Base-by-base conservation (phyloP, 176 grass and related monocot genomes). In the Triticum monococcum region DNA sequence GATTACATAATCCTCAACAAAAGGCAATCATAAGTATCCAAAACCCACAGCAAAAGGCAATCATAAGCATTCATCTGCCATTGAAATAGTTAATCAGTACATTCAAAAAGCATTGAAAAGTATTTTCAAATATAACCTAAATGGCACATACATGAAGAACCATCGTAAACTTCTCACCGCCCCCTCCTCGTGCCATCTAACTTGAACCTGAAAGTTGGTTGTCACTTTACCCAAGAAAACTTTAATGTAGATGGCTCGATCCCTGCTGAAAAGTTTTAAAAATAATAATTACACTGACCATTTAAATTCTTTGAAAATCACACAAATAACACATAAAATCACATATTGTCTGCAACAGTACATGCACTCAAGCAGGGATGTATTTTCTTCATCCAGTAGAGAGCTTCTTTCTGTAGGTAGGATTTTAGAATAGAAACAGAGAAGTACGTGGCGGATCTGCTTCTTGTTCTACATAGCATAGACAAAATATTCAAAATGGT, bases 331-430 rank as follows among this genome's bases (percentile, higher is more conserved):
- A 37, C 0, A 45, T 38, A 54, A 83, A 75, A 80, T 22, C 54
- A 43, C n/a, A 83, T 92, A 98, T 73, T 89, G 83, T 98, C 93
- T 65, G 59, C 56, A 20, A 95, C 85, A 31, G 85, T 93, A 72
- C 93, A 98, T 23, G 93, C 87, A 80, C 82, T 88, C 91, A 89
- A 95, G 61, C 36, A 98, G n/a, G 93, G 95, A 90, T 98, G 37
- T 87, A 87, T 45, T 75, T 71, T 78, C 20, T 35, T 92, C 84
- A 98, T 98, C 93, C 95, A 95, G 66, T 91, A 90, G 63, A 92
- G 89, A 80, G 91, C 95, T 84, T 98, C 89, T 54, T 95, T 98
- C 57, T 98, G 93, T 9, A 38, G 37, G 80, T 98, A 98, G 4
- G 93, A 93, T 79, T 91, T 89, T 38, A 38, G 83, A 82, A 90